Base-by-base conservation (phyloP, 2,329 filamentous ascomycete species). In the Diplodia seriata region DNA sequence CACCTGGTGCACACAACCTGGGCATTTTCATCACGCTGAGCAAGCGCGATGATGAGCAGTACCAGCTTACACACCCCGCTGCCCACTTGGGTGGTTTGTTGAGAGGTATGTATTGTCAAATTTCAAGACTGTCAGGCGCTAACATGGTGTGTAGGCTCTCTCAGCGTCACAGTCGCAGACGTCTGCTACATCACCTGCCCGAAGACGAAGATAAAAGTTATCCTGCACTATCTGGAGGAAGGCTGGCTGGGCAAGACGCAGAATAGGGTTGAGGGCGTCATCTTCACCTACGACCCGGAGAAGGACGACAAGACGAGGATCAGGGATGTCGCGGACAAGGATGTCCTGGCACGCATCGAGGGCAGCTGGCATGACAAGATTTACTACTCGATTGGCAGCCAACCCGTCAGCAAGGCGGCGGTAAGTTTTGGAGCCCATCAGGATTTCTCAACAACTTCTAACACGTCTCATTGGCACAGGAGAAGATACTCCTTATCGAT, bases 31-130 rank as follows among this genome's bases (percentile, higher is more conserved):
- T 99, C 78, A 94, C 88, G 11, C 82, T 98, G 31, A 88, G 93
- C 74, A 90, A 89, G 71, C 86, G 91, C 65, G 88, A 90, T 73
- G 87, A 94, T 75, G 95, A 99, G 81, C 91, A 94, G 70, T 99
- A 99, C 79, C 93, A 97, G 76, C 87, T 99, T 70, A 97, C 91
- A 5, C 95, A 99, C 79, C 95, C 95, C 4, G 89, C 92, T n/a
- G 95, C 95, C 7, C 92, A 97, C 76, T 84, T 99, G 1, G 93
- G 94, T 33, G 95, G 95, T 20, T 84, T 99, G 65, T 81, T 99
- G 55, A 87, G 94, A 72, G 95, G 81, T 81, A 71, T 20, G 71
- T 68, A 14, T 6, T 26, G 43, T 56, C 23, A 53, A 11, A 5
- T 23, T 18, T 15, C n/a, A n/a, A 43, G 14, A 36, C 12, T 15